Evolutionary conservation across 306 rosid species (phyloP), one percentile per base, ranked within the genome.

Genomic region (Astragalus membranaceus): DNA sequence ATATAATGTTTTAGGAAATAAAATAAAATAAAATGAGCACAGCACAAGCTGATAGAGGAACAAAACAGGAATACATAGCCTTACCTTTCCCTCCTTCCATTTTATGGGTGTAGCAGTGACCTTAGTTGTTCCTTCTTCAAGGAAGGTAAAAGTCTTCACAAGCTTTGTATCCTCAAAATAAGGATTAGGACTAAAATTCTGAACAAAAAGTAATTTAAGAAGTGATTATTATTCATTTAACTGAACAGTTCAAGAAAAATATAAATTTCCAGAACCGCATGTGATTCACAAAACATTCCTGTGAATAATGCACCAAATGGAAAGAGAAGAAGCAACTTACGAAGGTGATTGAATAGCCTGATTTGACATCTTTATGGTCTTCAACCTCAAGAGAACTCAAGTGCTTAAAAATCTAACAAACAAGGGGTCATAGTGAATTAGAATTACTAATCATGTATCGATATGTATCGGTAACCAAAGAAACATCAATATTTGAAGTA

Each of bases 31-130:
- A 15, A 53, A 65, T 2, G 66, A 20, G 26, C 71, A 10, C 11
- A 36, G 14, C 8, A 12, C 36, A 30, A 37, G 13, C 2, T 10
- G 33, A 10, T 35, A 59, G 36, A 16, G 23, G 4, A 20, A 6
- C 48, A 46, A 64, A 35, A 49, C 14, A 23, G 20, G 57, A 33
- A 36, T 5, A 42, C 23, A 10, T 33, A 29, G 61, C 41, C 80
- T 79, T 79, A 88, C 99, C 95, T 85, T 88, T 67, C 95, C 99
- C 75, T 94, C 97, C 75, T 85, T 94, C 99, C 99, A 94, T 75
- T 83, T 87, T 46, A 94, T 94, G 46, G 97, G 82, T 9, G 99
- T 88, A 11, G 95, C 95, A 56, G 84, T 81, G 36, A 94, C 76
- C 79, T 87, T 91, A 39, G 91, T 88, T 7, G 94, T 84, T 80